Evolutionary conservation across 495 filamentous ascomycete species (phyloP).

Genomic region (Lophiostoma macrostomum): DNA sequence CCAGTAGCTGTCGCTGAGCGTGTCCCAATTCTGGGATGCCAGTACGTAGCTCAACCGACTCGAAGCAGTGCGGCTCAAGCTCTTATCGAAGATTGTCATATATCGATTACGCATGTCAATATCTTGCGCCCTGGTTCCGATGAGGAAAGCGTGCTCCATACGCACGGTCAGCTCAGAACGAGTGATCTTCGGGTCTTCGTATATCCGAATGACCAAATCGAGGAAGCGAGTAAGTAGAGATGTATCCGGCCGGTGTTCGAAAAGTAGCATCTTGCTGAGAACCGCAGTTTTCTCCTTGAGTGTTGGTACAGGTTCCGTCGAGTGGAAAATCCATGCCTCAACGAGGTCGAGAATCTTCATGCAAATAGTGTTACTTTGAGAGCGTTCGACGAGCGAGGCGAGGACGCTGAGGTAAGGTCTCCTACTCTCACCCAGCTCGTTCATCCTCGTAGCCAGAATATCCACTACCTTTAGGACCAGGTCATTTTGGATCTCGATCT

Average conservation of each 20-base stretch:
- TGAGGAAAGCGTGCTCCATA: slow-evolving; percentile 95
- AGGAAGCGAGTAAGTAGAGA: slow-evolving; percentile 88
- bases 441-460: slow-evolving; percentile 85
- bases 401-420: slow-evolving; percentile 91
- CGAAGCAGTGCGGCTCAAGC: slow-evolving; percentile 80
- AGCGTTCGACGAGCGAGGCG: slow-evolving; percentile 92
- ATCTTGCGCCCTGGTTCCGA: slow-evolving; percentile 89
- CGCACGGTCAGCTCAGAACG: slow-evolving; percentile 93
- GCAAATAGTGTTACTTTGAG: slow-evolving; percentile 76
- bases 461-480: slow-evolving; percentile 93
- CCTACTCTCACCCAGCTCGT: slow-evolving; percentile 84
- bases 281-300: slow-evolving; percentile 98
- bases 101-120: slow-evolving; percentile 97
- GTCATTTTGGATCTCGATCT: slow-evolving; percentile 78
- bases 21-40: slow-evolving; percentile 95
- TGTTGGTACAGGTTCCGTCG: slow-evolving; percentile 88
- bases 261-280: slow-evolving; percentile 92
- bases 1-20: slow-evolving; percentile 91
- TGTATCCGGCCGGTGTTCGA: slow-evolving; percentile 77
- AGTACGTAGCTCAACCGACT: slow-evolving; percentile 84
- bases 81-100: slow-evolving; percentile 89
- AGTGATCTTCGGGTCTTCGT: slow-evolving; percentile 92
- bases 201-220: slow-evolving; percentile 93
- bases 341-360: slow-evolving; percentile 90
- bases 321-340: slow-evolving; percentile 92